Percentiles rank a stretch among this genome's conserved stretches.
Evolutionary conservation across 2,329 filamentous ascomycete species (phyloP).

Genomic region (Exophiala alcalophila): DNA sequence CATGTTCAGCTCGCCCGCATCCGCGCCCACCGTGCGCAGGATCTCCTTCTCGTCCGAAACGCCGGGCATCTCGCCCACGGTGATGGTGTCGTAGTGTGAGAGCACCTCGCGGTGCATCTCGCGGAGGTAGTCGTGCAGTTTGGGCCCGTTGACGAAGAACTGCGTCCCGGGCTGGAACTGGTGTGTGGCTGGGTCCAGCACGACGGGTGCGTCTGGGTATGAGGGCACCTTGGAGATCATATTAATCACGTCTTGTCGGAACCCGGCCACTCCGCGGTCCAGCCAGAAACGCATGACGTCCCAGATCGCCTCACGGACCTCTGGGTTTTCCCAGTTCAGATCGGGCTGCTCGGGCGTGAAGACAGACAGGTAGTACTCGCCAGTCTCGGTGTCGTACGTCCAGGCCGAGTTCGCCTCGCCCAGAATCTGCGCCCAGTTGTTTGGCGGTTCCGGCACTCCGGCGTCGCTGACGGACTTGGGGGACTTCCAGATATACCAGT

Average conservation of each 20-base stretch:
- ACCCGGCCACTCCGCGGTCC: conserved; percentile 67
- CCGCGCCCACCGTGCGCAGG: conserved; percentile 37
- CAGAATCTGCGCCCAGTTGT: conserved; percentile 62
- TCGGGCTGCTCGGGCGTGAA: conserved; percentile 76
- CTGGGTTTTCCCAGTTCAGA: conserved; percentile 77
- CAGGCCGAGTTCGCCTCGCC: conserved; percentile 42
- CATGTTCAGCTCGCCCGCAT: conserved; percentile 40
- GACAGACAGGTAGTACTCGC: conserved; percentile 73
- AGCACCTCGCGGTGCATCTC: conserved; percentile 39
- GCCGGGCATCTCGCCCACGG: conserved; percentile 43
- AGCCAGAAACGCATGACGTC: conserved; percentile 77
- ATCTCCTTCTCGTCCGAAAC: conserved; percentile 37
- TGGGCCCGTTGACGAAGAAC: conserved; percentile 36
- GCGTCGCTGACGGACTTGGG: conserved; percentile 50
- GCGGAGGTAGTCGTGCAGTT: conserved; percentile 39
- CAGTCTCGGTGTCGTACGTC: conserved; percentile 66
- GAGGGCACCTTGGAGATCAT: conserved; percentile 64
- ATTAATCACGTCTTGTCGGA: conserved; percentile 73
- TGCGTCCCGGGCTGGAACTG: conserved; percentile 49
- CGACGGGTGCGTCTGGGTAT: conserved; percentile 47
- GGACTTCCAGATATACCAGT: conserved; percentile 64
- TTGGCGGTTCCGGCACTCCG: conserved; percentile 66
- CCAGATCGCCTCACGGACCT: conserved; percentile 67
- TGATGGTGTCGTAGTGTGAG: conserved; percentile 39
- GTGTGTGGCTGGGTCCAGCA: conserved; percentile 39